Percentiles rank a stretch among this genome's conserved stretches.
Evolutionary conservation across 169 alveolate genomes (phyloP).

Genomic region (Plasmodium gallinaceum): DNA sequence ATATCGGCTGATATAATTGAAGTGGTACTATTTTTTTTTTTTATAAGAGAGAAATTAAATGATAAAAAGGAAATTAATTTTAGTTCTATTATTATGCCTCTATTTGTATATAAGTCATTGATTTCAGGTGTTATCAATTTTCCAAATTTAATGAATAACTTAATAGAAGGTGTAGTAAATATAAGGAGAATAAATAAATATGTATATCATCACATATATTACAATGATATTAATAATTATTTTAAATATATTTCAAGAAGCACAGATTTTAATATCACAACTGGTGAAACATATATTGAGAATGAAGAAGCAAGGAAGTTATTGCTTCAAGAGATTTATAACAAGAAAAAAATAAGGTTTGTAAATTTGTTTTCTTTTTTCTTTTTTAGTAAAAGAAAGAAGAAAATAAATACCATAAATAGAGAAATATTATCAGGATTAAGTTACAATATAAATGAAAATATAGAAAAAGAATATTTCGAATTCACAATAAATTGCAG

Average conservation of each 20-base stretch:
- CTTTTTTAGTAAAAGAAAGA: slow-evolving; percentile 4
- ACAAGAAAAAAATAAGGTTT: background rate
- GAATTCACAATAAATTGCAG: background rate
- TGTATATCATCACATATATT: slow-evolving; percentile 36
- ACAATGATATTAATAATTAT: slow-evolving; percentile 50
- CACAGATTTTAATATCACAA: background rate
- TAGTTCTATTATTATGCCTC: slow-evolving; percentile 50
- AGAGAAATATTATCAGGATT: slow-evolving; percentile 24
- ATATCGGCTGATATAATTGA: slow-evolving; percentile 61
- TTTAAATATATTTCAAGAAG: slow-evolving; percentile 30
- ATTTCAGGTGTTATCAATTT: slow-evolving; percentile 42
- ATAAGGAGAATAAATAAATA: slow-evolving; percentile 48
- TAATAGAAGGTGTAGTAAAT: slow-evolving; percentile 40
- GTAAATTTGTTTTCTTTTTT: slow-evolving; percentile 5
- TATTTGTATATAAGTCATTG: slow-evolving; percentile 56
- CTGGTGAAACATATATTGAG: background rate
- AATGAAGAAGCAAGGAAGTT: slow-evolving; percentile 3
- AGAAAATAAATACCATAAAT: slow-evolving; percentile 27
- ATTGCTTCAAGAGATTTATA: background rate
- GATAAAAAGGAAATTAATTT: slow-evolving; percentile 35
- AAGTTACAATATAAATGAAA: slow-evolving; percentile 3
- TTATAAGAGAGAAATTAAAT: slow-evolving; percentile 42
- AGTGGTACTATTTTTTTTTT: slow-evolving; percentile 49
- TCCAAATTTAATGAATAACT: slow-evolving; percentile 59
- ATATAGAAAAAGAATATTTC: slow-evolving; percentile 1